Conservation (phyloP, 441 rosid species). For the Pelargonium fulgidum region DNA sequence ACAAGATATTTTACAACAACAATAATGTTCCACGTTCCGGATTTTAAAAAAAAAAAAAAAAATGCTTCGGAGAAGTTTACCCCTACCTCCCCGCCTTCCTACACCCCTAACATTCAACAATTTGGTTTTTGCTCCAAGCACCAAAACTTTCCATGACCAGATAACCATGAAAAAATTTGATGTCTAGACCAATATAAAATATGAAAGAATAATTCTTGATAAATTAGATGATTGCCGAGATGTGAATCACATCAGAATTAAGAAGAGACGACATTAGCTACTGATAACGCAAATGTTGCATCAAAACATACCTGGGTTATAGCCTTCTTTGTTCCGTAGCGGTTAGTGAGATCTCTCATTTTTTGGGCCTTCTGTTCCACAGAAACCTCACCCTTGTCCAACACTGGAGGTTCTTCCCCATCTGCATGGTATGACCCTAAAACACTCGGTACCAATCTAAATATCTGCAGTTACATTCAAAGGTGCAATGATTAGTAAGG, state of each 20-base stretch:
- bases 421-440: slow-evolving; percentile 23
- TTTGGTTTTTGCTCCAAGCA: too few species aligned
- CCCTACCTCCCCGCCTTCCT: too few species aligned
- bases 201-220: too few species aligned
- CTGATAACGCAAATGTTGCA: slow-evolving; percentile 5
- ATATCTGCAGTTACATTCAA: slow-evolving; percentile 37
- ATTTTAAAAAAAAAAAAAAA: too few species aligned
- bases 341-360: slow-evolving; percentile 23
- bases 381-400: slow-evolving; percentile 28
- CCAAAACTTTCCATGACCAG: too few species aligned
- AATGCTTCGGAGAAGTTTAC: too few species aligned
- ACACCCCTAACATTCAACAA: too few species aligned
- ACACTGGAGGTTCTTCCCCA: slow-evolving; percentile 33
- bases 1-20: too few species aligned
- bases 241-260: too few species aligned
- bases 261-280: background rate
- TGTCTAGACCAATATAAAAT: background rate
- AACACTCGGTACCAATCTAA: slow-evolving; percentile 68
- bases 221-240: background rate
- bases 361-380: slow-evolving; percentile 18
- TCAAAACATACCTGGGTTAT: slow-evolving; percentile 34
- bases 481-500: background rate
- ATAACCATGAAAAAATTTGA: background rate
- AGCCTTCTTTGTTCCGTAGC: slow-evolving; percentile 50
- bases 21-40: too few species aligned